Base-by-base conservation (phyloP, 148 eudicot genomes). In the Bassia scoparia region DNA sequence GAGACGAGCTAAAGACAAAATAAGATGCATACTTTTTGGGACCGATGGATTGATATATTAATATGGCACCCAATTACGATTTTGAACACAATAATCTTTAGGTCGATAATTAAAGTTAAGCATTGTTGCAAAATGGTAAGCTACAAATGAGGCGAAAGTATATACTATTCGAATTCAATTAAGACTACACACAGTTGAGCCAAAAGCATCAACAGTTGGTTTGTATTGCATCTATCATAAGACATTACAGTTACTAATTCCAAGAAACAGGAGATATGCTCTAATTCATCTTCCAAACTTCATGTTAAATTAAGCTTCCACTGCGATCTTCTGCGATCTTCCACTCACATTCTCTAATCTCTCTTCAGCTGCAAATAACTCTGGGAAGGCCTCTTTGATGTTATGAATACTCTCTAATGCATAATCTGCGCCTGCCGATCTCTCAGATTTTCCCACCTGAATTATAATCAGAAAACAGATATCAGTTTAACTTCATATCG, bases 391-490 rank as follows among this genome's bases (percentile, higher is more conserved):
- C 79, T 94, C 97, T 80, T 80, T 88, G 31, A 94, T 88, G 56
- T 94, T 94, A 76, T 94, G 98, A 73, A 91, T 94, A 81, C 97
- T 88, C 82, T 88, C 96, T 38, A 94, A 80, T 4, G 91, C 96
- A 68, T 83, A 84, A 74, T 91, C 98, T 52, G 78, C 97, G 0
- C 97, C 96, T 17, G 78, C 64, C 2, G 79, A 34, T 72, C 74
- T 83, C 65, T 87, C 86, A 18, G 97, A 86, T 66, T 83, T 81
- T 24, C 98, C 98, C 50, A 94, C 91, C 98, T 94, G 73, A 61
- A 63, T 46, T 41, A 54, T 2, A 29, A 70, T 54, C 14, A 33
- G 17, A 30, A 48, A 44, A 38, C 34, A 68, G 18, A 41, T 5
- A 20, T 56, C 4, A 53, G 54, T 18, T 63, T 6, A n/a, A 17